Percentiles rank a stretch among this genome's conserved stretches.
Evolutionary conservation across 306 rosid species (phyloP).

Genomic region (Vigna radiata): DNA sequence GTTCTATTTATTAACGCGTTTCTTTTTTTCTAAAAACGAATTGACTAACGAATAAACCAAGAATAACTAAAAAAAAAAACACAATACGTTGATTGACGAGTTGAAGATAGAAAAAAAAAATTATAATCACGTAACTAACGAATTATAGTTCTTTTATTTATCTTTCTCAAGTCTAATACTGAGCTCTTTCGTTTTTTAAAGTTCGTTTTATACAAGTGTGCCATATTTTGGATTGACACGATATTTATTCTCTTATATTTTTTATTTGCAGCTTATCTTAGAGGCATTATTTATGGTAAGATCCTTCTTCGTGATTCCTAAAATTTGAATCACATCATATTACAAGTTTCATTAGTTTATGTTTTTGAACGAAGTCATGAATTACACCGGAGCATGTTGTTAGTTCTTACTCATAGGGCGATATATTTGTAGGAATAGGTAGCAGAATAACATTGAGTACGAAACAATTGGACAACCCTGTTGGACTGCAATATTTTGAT

Average conservation of each 20-base stretch:
- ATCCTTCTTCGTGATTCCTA: background rate
- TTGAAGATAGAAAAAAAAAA: no score
- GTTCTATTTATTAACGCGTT: no score
- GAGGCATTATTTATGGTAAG: slow-evolving; percentile 42
- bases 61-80: no score
- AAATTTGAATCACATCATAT: background rate
- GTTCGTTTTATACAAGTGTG: background rate
- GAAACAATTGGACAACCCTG: no score
- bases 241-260: background rate
- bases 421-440: no score
- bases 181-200: background rate
- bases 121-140: background rate
- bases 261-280: slow-evolving; percentile 41
- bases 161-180: background rate
- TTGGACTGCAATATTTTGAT: no score
- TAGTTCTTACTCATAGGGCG: no score
- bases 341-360: background rate
- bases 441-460: no score
- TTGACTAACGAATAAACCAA: no score
- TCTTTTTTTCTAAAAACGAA: no score
- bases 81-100: no score
- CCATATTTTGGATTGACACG: background rate
- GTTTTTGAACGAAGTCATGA: no score
- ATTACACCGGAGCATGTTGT: background rate
- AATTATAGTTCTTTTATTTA: background rate